These are phyloP conservation scores for Artemisia tridentata DNA, from an alignment of 129 eudicot genomes.

Conservation along the genomic window DNA sequence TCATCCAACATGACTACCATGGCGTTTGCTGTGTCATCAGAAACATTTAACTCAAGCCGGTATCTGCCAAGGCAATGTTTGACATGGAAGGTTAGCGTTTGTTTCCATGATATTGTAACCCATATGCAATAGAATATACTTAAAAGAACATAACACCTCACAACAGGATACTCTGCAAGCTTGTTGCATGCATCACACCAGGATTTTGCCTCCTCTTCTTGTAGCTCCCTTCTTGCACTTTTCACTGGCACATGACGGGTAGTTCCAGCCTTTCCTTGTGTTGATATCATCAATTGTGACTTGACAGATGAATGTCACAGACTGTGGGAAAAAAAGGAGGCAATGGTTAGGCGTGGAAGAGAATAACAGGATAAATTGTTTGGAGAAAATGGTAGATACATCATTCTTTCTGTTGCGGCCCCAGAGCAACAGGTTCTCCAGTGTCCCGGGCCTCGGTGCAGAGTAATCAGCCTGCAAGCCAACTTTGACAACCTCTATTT, in stretches of 20 bases:
- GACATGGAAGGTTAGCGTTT: too few relatives aligned
- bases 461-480: neutral
- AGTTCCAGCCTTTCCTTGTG: neutral
- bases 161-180: too few relatives aligned
- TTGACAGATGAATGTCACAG: neutral
- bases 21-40: too few relatives aligned
- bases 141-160: too few relatives aligned
- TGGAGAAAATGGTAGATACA: neutral
- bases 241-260: neutral
- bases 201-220: too few relatives aligned
- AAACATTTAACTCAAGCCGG: too few relatives aligned
- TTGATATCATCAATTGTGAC: too few relatives aligned
- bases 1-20: too few relatives aligned
- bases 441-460: neutral
- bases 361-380: neutral
- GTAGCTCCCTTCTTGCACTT: neutral
- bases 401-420: neutral
- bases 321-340: neutral
- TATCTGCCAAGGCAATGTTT: too few relatives aligned
- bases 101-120: too few relatives aligned
- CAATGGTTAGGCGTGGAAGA: neutral
- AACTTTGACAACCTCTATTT: neutral
- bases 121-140: too few relatives aligned
- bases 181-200: too few relatives aligned
- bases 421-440: neutral